A percentile compares a stretch with the other conserved stretches of the same genome.
Evolutionary conservation across 2,329 filamentous ascomycete species (phyloP).

Genomic region (Nigrospora oryzae): DNA sequence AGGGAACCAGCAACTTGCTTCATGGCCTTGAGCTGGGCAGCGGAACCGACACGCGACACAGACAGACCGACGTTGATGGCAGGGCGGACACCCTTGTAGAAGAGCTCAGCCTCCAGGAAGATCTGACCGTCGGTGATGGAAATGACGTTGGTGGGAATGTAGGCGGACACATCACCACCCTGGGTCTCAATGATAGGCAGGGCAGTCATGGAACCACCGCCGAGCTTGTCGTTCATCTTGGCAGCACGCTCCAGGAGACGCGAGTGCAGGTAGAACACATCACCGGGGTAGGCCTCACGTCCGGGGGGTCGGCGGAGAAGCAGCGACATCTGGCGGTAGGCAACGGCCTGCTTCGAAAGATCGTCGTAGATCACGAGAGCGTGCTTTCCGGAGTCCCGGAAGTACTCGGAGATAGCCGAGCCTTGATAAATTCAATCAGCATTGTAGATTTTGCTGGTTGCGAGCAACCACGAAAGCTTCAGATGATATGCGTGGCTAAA

Average conservation of each 20-base stretch:
- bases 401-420: conserved; percentile 57
- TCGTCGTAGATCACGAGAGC: conserved; percentile 89
- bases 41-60: conserved; percentile 98
- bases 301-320: conserved; percentile 94
- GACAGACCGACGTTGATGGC: conserved; percentile 99
- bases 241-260: conserved; percentile 98
- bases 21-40: conserved; percentile 99
- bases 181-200: conserved; percentile 98
- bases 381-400: conserved; percentile 81
- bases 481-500: no score
- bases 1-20: conserved; percentile 99
- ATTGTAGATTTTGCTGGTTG: not conserved
- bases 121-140: conserved; percentile 99
- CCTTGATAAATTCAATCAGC: conserved; percentile 1
- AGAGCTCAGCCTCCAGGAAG: conserved; percentile 97
- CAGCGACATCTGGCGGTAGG: conserved; percentile 98
- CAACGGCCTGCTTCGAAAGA: conserved; percentile 95
- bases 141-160: conserved; percentile 99
- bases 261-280: conserved; percentile 99
- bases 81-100: conserved; percentile 99
- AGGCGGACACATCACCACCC: conserved; percentile 99
- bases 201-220: conserved; percentile 93
- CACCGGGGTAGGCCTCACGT: conserved; percentile 98
- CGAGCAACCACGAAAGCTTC: no score
- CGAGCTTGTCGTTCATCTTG: conserved; percentile 96